Evolutionary conservation across 345 rosid genomes (phyloP).

Genomic region (Eucalyptus polybractea): DNA sequence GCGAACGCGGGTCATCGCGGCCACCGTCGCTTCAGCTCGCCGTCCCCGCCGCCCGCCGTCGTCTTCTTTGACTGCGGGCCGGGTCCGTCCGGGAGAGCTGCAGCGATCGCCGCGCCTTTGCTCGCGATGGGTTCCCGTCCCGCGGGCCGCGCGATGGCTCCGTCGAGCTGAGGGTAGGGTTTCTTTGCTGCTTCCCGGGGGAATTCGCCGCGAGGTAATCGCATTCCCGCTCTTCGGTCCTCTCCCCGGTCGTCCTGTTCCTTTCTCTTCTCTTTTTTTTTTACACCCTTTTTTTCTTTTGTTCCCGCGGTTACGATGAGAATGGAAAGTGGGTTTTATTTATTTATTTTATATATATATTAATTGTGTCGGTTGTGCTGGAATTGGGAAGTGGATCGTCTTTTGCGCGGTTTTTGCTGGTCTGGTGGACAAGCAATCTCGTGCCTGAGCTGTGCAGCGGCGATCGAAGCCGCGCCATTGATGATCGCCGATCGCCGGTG

Average conservation of each 20-base stretch:
- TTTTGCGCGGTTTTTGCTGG: background rate
- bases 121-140: background rate
- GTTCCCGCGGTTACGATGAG: background rate
- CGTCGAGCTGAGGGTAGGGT: background rate
- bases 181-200: background rate
- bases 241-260: background rate
- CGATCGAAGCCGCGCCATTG: background rate
- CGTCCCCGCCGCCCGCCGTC: background rate
- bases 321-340: background rate
- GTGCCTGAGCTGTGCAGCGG: background rate
- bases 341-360: background rate
- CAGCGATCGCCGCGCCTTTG: background rate
- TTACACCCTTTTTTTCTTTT: background rate
- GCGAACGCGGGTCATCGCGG: background rate
- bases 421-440: background rate
- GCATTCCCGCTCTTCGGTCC: background rate
- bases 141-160: background rate
- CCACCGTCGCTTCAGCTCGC: background rate
- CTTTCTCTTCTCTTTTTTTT: rapidly evolving
- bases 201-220: background rate
- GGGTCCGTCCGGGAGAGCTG: background rate
- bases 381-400: background rate
- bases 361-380: background rate
- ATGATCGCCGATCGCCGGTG: background rate
- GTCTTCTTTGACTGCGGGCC: background rate